Evolutionary conservation across 1,139 yeast species (phyloP), one percentile per base, ranked within the genome.

Genomic region (Candida pseudoviswanathii): DNA sequence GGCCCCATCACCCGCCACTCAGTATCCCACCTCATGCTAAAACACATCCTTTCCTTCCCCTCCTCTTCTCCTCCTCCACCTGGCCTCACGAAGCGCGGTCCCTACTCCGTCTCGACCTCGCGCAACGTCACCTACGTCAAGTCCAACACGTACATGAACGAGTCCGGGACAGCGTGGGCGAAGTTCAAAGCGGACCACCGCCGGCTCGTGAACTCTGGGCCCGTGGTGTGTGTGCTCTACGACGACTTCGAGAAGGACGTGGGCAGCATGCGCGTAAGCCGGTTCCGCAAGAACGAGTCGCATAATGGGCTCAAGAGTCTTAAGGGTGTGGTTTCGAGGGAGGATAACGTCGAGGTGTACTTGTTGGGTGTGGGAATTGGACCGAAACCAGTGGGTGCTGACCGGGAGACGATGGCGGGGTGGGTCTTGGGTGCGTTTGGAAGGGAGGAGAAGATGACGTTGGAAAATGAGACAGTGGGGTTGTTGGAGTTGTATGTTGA

Each of bases 321-420:
- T 9, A 60, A 58, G 41, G 52, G 53, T 10, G 36, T 3, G 11
- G 39, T 2, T 10, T 22, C 45, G 47, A 27, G 4, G 40, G 46
- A 34, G 8, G 42, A 48, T 32, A 33, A 43, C 40, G 50, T 46
- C 7, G 51, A 51, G 24, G 61, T 64, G 2, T 66, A 53, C 49
- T 73, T 73, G 53, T 57, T 75, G 29, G 78, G 77, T 0, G 57
- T 75, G 5, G 80, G 80, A 0, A 72, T 75, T 29, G 80, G 80
- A 0, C 80, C 80, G 3, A 75, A 75, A 53, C 80, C 80, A 0
- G 49, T 52, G 5, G 31, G 31, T 51, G 71, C 77, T 0, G 56
- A 67, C 11, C 62, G 58, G 41, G 74, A 66, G 46, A 63, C 67
- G 2, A 73, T 75, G 73, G 69, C 71, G 2, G 49, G 61, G 10